Evolutionary conservation across 106 monocot genomes (phyloP), one percentile per base, ranked within the genome.

Genomic region (Dendrobium huoshanense): DNA sequence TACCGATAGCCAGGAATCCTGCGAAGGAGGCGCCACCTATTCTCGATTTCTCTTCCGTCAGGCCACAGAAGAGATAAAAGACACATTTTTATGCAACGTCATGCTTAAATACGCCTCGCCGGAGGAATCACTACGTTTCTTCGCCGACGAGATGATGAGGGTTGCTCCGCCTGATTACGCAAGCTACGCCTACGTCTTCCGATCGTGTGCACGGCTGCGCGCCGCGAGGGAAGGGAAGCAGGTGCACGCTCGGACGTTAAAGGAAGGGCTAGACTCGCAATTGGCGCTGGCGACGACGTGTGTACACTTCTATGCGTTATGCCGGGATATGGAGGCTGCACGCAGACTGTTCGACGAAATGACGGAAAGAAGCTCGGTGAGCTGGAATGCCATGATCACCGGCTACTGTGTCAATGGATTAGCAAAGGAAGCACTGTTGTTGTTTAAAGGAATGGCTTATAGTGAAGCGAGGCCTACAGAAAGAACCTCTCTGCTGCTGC

Each of bases 311-410:
- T 89, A 89, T 25, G 83, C 67, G 24, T 67, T 25, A 33, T 81
- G 86, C 73, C 72, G 48, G n/a, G 81, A 82, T 9, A 37, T 84
- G 6, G 7, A 65, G 0, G 74, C 79, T 2, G 86, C 86, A 1
- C 81, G 84, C 17, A 75, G 13, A 0, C 19, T 89, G 86, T 89
- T 89, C 79, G 84, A 86, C 24, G 81, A 84, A 82, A 89, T 89
- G 86, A 72, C 79, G 0, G 16, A 4, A 3, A 86, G 72, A 55
- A 84, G 7, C 29, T 25, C 10, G 3, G 79, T 81, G 4, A 64
- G 79, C 9, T 84, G 84, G 84, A 89, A 86, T 41, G 79, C 86
- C 0, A 72, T 89, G 80, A 67, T 84, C 58, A 43, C 73, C 41
- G 81, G 75, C 0, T 84, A 80, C 68, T 88, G 82, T 43, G 16